Conservation (phyloP, 345 rosid species). For the Corchorus olitorius region DNA sequence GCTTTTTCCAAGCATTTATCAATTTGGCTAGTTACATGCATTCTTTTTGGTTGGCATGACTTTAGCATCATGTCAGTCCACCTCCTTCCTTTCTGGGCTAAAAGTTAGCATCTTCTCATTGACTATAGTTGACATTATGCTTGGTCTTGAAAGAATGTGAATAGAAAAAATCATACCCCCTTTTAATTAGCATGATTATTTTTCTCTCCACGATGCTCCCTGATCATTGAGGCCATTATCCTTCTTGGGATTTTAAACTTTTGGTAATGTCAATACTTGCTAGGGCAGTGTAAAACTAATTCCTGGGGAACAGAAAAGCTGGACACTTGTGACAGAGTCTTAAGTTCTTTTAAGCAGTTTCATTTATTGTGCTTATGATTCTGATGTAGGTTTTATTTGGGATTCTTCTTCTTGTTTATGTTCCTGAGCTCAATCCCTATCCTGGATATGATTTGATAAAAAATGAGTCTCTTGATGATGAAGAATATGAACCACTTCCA, state of each 20-base stretch:
- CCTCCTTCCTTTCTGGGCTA: background rate
- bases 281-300: background rate
- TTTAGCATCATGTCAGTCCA: background rate
- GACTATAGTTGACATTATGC: background rate
- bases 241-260: slow-evolving; percentile 1
- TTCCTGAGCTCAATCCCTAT: slow-evolving; percentile 69
- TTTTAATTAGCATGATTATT: background rate
- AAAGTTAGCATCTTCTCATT: background rate
- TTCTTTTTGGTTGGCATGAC: background rate
- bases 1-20: background rate
- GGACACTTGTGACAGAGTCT: background rate
- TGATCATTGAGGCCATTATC: background rate
- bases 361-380: slow-evolving; percentile 14
- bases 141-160: background rate
- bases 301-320: background rate
- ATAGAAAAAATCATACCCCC: background rate
- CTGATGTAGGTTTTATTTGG: slow-evolving; percentile 71
- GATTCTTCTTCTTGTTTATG: slow-evolving; percentile 62
- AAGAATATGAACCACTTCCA: slow-evolving; percentile 75
- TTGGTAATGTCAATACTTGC: background rate
- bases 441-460: slow-evolving; percentile 62
- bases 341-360: background rate
- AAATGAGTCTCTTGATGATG: slow-evolving; percentile 48
- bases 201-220: background rate
- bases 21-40: background rate